Evolutionary conservation across 257 asterid species (phyloP), one percentile per base, ranked within the genome.

Genomic region (Lycium barbarum): DNA sequence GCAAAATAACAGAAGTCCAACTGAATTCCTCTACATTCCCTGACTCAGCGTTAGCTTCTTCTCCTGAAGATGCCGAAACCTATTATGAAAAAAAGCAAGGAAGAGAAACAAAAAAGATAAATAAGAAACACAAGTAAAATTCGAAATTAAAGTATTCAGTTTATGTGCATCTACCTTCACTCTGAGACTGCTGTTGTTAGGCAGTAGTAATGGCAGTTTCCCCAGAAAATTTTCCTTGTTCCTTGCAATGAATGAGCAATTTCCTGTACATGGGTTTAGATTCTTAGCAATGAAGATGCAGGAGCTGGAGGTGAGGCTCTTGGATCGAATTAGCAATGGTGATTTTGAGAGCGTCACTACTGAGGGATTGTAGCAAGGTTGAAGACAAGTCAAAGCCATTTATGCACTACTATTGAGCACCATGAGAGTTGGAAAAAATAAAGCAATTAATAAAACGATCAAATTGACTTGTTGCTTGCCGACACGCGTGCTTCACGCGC

Each of bases 1-100:
- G 99, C 84, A 96, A 84, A 81, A 94, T 84, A 86, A 95, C 97
- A 85, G 97, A 94, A 67, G 93, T 70, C 99, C 98, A 96, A 84
- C 92, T 72, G 88, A 96, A 96, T 40, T 80, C 91, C 89, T 96
- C 99, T 84, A 87, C 89, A 87, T 87, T 84, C 9, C 87, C 43
- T 35, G 91, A 71, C 86, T 88, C 70, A 36, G 33, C 33, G 33
- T 26, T 26, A 26, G 89, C 89, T 73, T 63, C 89, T 86, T 92
- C 96, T 73, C 89, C 93, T 9, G 93, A 87, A 85, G 98, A 78
- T 86, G 95, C 98, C 88, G 88, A 80, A 63, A 91, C 93, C 98
- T 93, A 87, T 87, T 81, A 8, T 6, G n/a, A 0, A 59, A 63
- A 18, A 40, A 79, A 54, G 61, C 13, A 9, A 22, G 17, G 17